Conservation (phyloP, 2,329 filamentous ascomycete species). For the Colletotrichum sp. region DNA sequence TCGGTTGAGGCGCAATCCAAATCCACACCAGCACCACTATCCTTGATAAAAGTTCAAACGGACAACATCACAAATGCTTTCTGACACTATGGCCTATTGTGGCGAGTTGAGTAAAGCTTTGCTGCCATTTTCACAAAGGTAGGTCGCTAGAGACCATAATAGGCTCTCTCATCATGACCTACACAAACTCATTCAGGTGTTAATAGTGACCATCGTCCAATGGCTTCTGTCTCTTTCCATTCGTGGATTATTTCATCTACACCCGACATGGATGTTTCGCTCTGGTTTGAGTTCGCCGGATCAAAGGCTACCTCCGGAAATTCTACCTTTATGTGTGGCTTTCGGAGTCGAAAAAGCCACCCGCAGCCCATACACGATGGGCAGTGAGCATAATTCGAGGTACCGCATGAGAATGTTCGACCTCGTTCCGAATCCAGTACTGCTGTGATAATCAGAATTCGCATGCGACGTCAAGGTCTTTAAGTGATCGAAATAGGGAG, state of each 20-base stretch:
- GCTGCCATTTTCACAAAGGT: not conserved
- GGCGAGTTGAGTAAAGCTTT: not conserved
- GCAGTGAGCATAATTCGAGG: not conserved
- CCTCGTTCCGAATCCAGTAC: not conserved
- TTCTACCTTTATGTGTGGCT: not conserved
- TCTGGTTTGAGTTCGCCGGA: not conserved
- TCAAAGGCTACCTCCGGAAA: not conserved
- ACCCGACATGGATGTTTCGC: not conserved
- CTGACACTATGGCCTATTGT: not conserved
- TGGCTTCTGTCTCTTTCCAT: not conserved
- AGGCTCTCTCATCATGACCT: not conserved
- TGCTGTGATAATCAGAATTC: not conserved
- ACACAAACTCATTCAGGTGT: not conserved
- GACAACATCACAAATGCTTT: not conserved
- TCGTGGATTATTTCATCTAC: not conserved
- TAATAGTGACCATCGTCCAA: rapidly evolving
- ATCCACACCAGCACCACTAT: not conserved
- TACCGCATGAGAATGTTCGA: not conserved
- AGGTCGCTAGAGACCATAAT: not conserved
- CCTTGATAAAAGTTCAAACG: not conserved
- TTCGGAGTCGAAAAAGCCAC: not conserved
- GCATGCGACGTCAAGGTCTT: not conserved
- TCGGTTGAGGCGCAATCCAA: not conserved
- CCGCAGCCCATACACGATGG: not conserved
- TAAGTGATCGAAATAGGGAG: not conserved